Base-by-base conservation (phyloP, 352 stramenopile species). In the Globisporangium carolinianum region DNA sequence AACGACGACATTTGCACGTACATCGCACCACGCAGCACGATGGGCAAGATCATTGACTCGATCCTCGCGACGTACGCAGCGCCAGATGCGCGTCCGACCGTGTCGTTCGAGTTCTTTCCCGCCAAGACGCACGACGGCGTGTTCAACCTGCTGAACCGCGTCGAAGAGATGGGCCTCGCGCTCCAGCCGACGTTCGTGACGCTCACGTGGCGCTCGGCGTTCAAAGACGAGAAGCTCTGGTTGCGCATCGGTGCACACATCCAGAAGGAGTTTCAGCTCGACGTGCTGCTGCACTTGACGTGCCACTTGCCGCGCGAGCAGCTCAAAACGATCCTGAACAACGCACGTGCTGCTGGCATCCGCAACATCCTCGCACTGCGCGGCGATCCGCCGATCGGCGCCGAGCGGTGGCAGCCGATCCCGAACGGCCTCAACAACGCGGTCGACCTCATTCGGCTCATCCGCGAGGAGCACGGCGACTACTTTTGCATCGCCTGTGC, bases 291-390 rank as follows among this genome's bases (percentile, higher is more conserved):
- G 51, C 83, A 93, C 51, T 67, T 93, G 7, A 93, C 83, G 56
- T 93, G 80, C 55, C 83, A 93, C 55, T 62, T 93, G 61, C 77
- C 80, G 36, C 73, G 68, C 35, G 80, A 89, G 10, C 43, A 86
- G 51, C 67, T 91, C 60, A 81, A 81, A 61, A 55, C 72, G 15
- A 79, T 93, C 49, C 67, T 93, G 18, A 66, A 75, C 55, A 83
- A 85, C 55, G 83, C 81, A 11, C 80, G 79, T 17, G 78, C 76
- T 36, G 79, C 78, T 1, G 83, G 96, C 17, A 98, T 99, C 72
- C 83, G 84, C 51, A 99, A 99, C 79, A 99, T 99, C 69, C 76
- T 99, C 32, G 97, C 97, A 17, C 72, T 99, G 53, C 90, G 97
- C 47, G 97, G 97, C 54, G 96, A 99, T 69, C 95, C 97, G 49